These are phyloP conservation scores for Houttuynia cordata DNA, from an alignment of 164 flowering plant species.

Conservation along the genomic window DNA sequence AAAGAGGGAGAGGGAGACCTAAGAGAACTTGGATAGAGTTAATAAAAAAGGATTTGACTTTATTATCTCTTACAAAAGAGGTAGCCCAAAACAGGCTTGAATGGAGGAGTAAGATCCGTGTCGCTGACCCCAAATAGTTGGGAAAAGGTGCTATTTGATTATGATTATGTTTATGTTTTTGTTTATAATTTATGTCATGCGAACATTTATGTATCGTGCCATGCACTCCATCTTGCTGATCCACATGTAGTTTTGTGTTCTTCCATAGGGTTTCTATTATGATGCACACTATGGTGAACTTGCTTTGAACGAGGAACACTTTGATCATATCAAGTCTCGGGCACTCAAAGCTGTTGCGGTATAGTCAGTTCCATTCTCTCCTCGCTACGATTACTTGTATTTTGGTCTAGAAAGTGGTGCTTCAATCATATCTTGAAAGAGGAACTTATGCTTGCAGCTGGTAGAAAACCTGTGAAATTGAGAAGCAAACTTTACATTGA, in stretches of 20 bases:
- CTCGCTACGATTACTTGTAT: not conserved
- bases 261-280: constrained; percentile 82
- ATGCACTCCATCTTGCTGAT: not conserved
- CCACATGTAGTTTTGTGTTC: not conserved
- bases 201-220: too few species aligned
- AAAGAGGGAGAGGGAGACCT: too few species aligned
- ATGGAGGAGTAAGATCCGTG: too few species aligned
- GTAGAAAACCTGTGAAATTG: not conserved
- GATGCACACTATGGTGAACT: constrained; percentile 90
- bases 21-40: too few species aligned
- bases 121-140: too few species aligned
- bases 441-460: not conserved
- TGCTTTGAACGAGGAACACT: constrained; percentile 85
- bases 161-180: too few species aligned
- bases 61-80: too few species aligned
- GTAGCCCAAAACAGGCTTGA: too few species aligned
- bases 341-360: constrained; percentile 79
- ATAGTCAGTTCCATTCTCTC: constrained; percentile 3
- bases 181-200: too few species aligned
- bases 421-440: not conserved
- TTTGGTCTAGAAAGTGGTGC: not conserved
- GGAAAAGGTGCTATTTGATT: too few species aligned
- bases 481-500: not conserved
- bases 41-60: too few species aligned
- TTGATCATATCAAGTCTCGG: constrained; percentile 48